Conservation (phyloP, 2,329 filamentous ascomycete species). For the Aspergillus transmontanensis region DNA sequence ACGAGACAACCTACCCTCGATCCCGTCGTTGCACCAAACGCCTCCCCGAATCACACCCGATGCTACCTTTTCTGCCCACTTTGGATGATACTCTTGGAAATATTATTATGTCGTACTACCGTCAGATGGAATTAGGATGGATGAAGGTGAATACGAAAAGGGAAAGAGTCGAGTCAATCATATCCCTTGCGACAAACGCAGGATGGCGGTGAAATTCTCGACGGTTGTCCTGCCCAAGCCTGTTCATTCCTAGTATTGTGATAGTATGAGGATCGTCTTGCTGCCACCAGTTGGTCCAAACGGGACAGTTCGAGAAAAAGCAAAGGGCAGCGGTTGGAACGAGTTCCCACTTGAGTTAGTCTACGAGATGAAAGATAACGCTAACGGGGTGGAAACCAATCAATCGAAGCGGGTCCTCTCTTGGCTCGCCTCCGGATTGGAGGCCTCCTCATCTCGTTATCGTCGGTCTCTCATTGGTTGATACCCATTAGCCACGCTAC, state of each 20-base stretch:
- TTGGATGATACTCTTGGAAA: background rate
- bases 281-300: background rate
- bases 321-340: constrained; percentile 6
- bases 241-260: background rate
- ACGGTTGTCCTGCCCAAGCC: background rate
- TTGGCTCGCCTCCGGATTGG: constrained; percentile 21
- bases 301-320: background rate
- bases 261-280: too few relatives aligned
- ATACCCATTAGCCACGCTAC: background rate
- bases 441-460: constrained; percentile 20
- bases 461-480: constrained; percentile 16
- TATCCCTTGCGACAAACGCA: constrained; percentile 3
- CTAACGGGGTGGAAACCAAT: constrained; percentile 20
- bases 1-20: constrained; percentile 12
- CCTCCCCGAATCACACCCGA: background rate
- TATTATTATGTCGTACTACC: background rate
- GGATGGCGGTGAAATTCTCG: background rate
- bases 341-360: background rate
- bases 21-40: background rate
- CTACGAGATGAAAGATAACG: background rate
- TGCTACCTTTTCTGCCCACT: background rate
- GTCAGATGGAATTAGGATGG: too few relatives aligned
- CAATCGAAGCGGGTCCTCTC: constrained; percentile 14
- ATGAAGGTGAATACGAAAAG: too few relatives aligned
- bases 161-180: too few relatives aligned